Base-by-base conservation (phyloP, 2,329 filamentous ascomycete species). In the Akanthomyces lecanii region DNA sequence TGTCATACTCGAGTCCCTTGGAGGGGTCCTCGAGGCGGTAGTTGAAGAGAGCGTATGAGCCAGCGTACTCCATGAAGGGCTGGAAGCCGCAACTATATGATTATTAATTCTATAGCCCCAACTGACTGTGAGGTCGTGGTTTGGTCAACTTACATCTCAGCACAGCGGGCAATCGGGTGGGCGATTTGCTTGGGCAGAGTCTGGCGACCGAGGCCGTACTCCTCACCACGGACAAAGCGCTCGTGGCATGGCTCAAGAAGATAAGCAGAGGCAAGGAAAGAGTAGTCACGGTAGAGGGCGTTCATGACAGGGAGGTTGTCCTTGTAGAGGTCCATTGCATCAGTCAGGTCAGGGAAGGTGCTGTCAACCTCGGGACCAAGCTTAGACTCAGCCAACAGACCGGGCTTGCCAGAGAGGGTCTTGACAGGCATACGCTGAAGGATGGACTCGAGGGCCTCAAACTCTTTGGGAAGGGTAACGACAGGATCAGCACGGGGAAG, bases 171-270 rank as follows among this genome's bases (percentile, higher is more conserved):
- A 72, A 97, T 91, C 0, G 93, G 92, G 42, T 89, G 79, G n/a
- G 91, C 85, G 69, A 97, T 87, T 69, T 86, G 84, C 58, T 82
- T 82, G 1, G 93, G 93, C 69, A 97, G 76, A 25, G 84, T 80
- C 64, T 92, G 84, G 51, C 92, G 80, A 4, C 87, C 92, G 51
- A 96, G 78, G 0, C 92, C 92, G 73, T 97, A 97, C 1, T 82
- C 81, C 72, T 90, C 86, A 0, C 88, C 89, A 74, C 85, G 88
- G 65, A 89, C 69, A 70, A 86, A 88, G 45, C 83, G 84, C 77
- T 91, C 83, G 76, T 95, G 93, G 75, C 93, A 97, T 12, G 93
- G 93, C 80, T 97, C 93, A 36, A 97, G 86, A 36, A 97, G 81
- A 73, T 96, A 97, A 0, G 92, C 90, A 28, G 91, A 96, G 5